Conservation (phyloP, 176 grass and related monocot genomes). For the Pontederia paniculata region DNA sequence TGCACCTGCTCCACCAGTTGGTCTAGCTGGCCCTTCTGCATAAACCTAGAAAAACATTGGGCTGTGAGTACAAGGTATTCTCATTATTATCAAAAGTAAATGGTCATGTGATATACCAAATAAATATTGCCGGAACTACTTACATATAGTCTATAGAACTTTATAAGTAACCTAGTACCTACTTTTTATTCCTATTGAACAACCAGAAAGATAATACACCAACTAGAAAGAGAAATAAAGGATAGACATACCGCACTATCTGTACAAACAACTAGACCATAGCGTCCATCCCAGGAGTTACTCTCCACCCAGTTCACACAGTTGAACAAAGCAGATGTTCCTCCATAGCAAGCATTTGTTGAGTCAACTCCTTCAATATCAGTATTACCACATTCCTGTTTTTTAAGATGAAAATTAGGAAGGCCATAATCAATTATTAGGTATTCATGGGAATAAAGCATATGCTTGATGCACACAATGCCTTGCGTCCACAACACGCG, state of each 20-base stretch:
- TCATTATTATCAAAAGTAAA: too few relatives aligned
- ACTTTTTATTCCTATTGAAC: too few relatives aligned
- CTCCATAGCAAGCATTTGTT: conserved; percentile 89
- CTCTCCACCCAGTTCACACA: conserved; percentile 98
- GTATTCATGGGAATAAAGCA: not conserved
- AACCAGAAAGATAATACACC: conserved; percentile 1
- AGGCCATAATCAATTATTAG: not conserved
- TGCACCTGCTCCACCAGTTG: conserved; percentile 82
- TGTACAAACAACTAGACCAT: conserved; percentile 91
- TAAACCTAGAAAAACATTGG: conserved; percentile 58
- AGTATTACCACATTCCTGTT: conserved; percentile 78
- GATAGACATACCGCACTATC: conserved; percentile 66
- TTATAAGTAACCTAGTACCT: not conserved
- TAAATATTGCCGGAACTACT: too few relatives aligned
- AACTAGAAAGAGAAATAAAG: conserved; percentile 1
- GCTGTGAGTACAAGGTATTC: not conserved
- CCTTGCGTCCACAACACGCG: too few relatives aligned
- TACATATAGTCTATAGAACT: too few relatives aligned
- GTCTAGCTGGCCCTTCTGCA: conserved; percentile 81
- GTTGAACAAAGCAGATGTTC: conserved; percentile 85
- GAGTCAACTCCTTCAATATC: conserved; percentile 97
- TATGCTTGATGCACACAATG: too few relatives aligned
- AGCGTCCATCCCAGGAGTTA: conserved; percentile 85
- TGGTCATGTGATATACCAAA: too few relatives aligned
- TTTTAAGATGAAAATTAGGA: conserved; percentile 12